Evolutionary conservation across 345 rosid genomes (phyloP), one percentile per base, ranked within the genome.

Genomic region (Gossypium herbaceum): DNA sequence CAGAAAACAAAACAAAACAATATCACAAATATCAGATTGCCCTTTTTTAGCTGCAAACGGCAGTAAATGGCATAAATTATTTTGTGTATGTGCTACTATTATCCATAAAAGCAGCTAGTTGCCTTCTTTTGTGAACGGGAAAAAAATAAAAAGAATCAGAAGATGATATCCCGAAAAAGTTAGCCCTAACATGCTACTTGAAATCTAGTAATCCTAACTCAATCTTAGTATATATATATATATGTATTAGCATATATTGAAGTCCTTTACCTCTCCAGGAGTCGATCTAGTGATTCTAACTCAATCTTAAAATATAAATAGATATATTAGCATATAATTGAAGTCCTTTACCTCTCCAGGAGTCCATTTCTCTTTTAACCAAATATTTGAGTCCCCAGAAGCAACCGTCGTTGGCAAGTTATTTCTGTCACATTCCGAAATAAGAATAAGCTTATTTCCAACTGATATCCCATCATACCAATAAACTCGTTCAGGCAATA

Each of bases 301-400:
- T 34, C 12, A 44, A 62, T 62, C 19, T 34, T 65, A 29, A 15
- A 68, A 44, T 8, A 45, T 45, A 20, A 20, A 24, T 22, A 69
- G 73, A 5, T 34, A 1, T 34, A 34, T 34, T 34, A 34, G 41
- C 20, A 52, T 59, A 71, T 2, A 25, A 3, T 25, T 7, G 9
- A 63, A 67, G 60, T 60, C 34, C 57, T 68, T 76, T 84, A 92
- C 97, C 98, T 94, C 96, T 61, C 98, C 97, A 47, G 87, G 90
- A 51, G 24, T 78, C 98, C 98, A 94, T 75, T 80, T 89, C 76
- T 88, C 93, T 80, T 92, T 90, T 62, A 84, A 69, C 97, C 98
- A 94, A 48, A 94, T 75, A 78, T 86, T 86, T 8, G 62, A 76
- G 78, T 88, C 96, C 60, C 80, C 89, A 2, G 90, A 76, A 74